Conservation (phyloP, 192 early-diverging fungal species). For the Backusella mclennaniae region DNA sequence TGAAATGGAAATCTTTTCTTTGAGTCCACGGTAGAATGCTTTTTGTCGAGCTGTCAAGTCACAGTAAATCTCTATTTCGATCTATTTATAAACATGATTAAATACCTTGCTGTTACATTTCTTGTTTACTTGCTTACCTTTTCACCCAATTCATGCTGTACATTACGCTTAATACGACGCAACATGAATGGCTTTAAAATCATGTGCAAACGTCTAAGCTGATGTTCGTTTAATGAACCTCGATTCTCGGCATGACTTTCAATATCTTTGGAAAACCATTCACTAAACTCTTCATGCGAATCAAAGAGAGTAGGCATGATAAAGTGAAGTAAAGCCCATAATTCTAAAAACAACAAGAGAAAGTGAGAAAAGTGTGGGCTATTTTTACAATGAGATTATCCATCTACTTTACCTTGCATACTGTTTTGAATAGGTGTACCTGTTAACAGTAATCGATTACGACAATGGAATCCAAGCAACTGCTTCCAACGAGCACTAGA, state of each 20-base stretch:
- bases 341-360: constrained; percentile 44
- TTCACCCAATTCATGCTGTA: constrained; percentile 87
- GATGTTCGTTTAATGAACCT: constrained; percentile 77
- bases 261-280: constrained; percentile 94
- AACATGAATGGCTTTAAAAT: constrained; percentile 97
- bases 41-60: constrained; percentile 74
- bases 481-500: constrained; percentile 84
- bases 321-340: constrained; percentile 92
- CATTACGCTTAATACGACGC: constrained; percentile 85
- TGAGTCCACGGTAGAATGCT: constrained; percentile 69
- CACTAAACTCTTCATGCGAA: constrained; percentile 90
- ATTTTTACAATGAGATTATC: not conserved
- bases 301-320: constrained; percentile 95
- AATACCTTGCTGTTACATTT: not conserved
- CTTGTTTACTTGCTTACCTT: constrained; percentile 46
- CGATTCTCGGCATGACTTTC: constrained; percentile 88
- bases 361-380: not conserved
- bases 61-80: constrained; percentile 80
- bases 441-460: constrained; percentile 82
- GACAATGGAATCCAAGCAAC: constrained; percentile 78
- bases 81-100: constrained; percentile 32
- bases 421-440: constrained; percentile 94
- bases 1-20: constrained; percentile 74
- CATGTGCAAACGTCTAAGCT: constrained; percentile 83
- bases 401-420: constrained; percentile 60